A percentile compares a stretch with the other conserved stretches of the same genome.
phyloP scores from a whole-genome alignment of 306 rosid genomes.

The Sechiopsis laciniata region DNA sequence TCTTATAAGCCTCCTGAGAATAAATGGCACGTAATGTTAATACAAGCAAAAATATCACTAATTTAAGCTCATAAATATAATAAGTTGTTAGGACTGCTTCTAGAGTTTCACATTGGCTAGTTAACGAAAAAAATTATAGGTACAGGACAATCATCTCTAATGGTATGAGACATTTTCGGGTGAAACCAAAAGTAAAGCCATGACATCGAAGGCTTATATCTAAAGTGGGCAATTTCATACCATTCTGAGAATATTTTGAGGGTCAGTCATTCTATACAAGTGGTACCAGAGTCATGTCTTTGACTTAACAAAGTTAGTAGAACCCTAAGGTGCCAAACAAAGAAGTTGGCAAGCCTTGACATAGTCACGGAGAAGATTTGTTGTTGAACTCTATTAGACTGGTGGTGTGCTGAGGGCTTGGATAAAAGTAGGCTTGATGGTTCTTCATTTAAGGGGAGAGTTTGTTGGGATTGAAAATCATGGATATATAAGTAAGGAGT shows the following conservation, averaged over 20 bases:
- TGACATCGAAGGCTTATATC: too few species aligned
- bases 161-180: neutral
- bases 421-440: neutral
- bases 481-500: too few species aligned
- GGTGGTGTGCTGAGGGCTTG: neutral
- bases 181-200: neutral
- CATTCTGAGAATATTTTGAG: neutral
- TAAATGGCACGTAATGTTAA: neutral
- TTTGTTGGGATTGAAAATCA: too few species aligned
- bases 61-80: neutral
- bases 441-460: neutral
- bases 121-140: too few species aligned
- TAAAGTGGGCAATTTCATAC: neutral
- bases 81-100: neutral
- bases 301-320: neutral
- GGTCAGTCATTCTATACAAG: neutral
- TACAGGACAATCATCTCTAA: too few species aligned
- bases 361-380: neutral
- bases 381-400: neutral
- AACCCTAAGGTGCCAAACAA: neutral
- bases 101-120: too few species aligned
- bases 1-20: slow-evolving; percentile 75
- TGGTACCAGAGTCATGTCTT: neutral
- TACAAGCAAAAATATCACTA: neutral
- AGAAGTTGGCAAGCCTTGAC: neutral